Evolutionary conservation across 208 protist species (phyloP), one percentile per base, ranked within the genome.

Genomic region (Trypanosoma boissoni): DNA sequence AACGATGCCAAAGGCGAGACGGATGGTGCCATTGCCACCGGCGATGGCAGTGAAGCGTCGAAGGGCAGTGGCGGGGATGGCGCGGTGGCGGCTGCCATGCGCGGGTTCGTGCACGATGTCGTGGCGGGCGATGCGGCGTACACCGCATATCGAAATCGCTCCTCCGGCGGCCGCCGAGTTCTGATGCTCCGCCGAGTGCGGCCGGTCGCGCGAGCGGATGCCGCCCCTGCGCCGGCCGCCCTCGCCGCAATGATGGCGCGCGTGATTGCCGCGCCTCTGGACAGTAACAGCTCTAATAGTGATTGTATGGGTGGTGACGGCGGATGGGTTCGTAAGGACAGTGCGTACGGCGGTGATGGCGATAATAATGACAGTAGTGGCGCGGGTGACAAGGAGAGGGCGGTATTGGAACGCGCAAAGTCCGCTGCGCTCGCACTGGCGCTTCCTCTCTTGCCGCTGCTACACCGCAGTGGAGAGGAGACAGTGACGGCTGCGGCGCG

Each of bases 371-470:
- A n/a, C n/a, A n/a, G n/a, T n/a, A n/a, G n/a, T n/a, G n/a, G n/a
- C n/a, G n/a, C n/a, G n/a, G n/a, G n/a, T n/a, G n/a, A n/a, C n/a
- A n/a, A n/a, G 60, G 46, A 28, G 34, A 7, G 7, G 52, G 5
- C 42, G 21, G 4, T 3, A 23, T 31, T 34, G 18, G 31, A 14
- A 52, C 61, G 3, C 48, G 52, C 39, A 29, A n/a, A 36, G 24
- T n/a, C n/a, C n/a, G n/a, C 53, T 3, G 52, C 53, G 23, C 27
- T 60, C 28, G 50, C 53, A 10, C 32, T 68, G 23, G 20, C 45
- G 23, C 3, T 60, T n/a, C 52, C 61, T 21, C 52, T 68, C 9
- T 59, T 41, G n/a, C 27, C 59, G 10, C 29, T 68, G 24, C 23
- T 66, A 29, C 51, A 49, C 0, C 10, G 28, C 1, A 23, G 28